phyloP scores from a whole-genome alignment of 176 grass and related monocot genomes.

The Alloteropsis semialata region DNA sequence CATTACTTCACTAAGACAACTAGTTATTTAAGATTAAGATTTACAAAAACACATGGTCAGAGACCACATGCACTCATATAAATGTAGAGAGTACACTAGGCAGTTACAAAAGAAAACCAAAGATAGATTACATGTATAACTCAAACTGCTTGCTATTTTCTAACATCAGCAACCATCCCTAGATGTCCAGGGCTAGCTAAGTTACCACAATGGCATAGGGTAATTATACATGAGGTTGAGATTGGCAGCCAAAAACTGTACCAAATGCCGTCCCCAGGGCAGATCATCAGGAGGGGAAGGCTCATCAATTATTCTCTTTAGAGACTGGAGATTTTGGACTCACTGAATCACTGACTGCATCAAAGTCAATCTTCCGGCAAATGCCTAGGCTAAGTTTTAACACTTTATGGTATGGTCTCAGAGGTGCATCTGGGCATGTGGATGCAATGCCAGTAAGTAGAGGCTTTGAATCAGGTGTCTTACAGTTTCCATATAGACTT shows the following conservation, averaged over 20 bases:
- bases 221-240: not conserved
- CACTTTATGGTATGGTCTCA: constrained; percentile 22
- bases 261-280: not conserved
- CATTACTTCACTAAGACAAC: constrained; percentile 3
- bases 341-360: constrained; percentile 9
- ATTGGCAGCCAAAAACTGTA: not conserved
- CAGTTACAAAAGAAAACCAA: constrained; percentile 5
- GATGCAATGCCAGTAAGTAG: constrained; percentile 46
- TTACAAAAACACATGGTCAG: constrained; percentile 1
- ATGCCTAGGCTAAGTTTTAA: constrained; percentile 39
- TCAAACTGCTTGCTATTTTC: constrained; percentile 36
- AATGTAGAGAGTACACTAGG: constrained; percentile 4
- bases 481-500: constrained; percentile 10
- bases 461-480: constrained; percentile 51
- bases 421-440: constrained; percentile 55
- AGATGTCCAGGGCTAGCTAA: constrained; percentile 31
- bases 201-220: constrained; percentile 18
- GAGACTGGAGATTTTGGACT: constrained; percentile 9
- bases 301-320: not conserved
- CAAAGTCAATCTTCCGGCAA: constrained; percentile 69
- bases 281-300: not conserved
- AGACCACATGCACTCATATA: constrained; percentile 3
- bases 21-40: not conserved
- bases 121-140: constrained; percentile 44
- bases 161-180: constrained; percentile 20